Conservation (phyloP, 108 stramenopile species). For the Thalassiosira profunda region DNA sequence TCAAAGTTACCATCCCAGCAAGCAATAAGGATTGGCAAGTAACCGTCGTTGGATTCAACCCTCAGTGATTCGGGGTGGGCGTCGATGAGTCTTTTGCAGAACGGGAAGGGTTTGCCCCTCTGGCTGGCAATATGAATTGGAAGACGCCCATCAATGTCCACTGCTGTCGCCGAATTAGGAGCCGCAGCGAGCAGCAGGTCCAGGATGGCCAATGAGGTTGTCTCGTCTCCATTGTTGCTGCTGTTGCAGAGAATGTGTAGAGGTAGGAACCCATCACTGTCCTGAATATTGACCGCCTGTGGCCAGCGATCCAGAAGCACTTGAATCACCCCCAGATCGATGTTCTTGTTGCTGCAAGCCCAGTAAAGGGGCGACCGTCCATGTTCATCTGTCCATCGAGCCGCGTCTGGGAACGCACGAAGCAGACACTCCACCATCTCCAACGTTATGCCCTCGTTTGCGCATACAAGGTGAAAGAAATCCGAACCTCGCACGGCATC, state of each 20-base stretch:
- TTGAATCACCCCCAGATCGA: not conserved
- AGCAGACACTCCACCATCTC: constrained; percentile 10
- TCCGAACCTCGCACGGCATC: not conserved
- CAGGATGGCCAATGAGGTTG: not conserved
- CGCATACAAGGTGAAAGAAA: not conserved
- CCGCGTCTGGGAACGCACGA: not conserved
- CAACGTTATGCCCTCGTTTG: not conserved
- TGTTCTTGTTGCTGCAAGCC: not conserved
- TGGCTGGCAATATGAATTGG: not conserved
- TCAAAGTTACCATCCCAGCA: not conserved
- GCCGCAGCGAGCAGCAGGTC: not conserved
- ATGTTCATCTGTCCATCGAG: not conserved
- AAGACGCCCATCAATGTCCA: not conserved
- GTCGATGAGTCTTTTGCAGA: not conserved
- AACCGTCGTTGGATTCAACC: not conserved
- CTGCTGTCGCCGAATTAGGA: not conserved
- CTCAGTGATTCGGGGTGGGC: not conserved
- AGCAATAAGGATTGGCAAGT: not conserved
- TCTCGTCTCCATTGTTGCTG: not conserved
- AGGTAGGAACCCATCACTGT: constrained; percentile 1
- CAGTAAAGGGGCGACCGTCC: not conserved
- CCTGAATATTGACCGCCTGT: not conserved
- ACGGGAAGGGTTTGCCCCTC: not conserved
- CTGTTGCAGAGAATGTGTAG: not conserved
- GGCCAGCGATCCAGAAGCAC: not conserved